Conservation (phyloP, 2,329 filamentous ascomycete genomes). For the Monosporascus sp. region DNA sequence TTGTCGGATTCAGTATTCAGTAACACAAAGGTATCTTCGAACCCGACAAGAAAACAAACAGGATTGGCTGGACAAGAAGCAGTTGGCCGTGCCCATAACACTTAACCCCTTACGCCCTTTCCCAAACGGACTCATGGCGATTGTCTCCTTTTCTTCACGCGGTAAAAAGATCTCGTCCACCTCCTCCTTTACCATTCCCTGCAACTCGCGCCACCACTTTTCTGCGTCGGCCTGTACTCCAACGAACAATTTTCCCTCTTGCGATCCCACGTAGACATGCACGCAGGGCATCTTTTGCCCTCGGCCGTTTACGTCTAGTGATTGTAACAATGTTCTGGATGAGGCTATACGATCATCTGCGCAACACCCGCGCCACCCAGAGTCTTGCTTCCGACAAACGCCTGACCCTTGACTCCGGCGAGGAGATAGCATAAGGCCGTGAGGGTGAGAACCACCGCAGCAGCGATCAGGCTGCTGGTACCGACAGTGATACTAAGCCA, state of each 20-base stretch:
- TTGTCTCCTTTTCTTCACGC: not conserved
- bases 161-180: not conserved
- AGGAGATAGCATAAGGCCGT: slow-evolving; percentile 76
- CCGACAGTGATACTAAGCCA: slow-evolving; percentile 70
- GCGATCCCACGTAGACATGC: not conserved
- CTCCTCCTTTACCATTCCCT: not conserved
- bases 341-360: slow-evolving; percentile 86
- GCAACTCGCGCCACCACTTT: too few species aligned
- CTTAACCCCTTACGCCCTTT: not conserved
- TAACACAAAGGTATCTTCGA: not conserved
- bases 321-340: not conserved
- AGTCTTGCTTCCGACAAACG: slow-evolving; percentile 90
- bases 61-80: not conserved
- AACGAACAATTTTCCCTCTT: not conserved
- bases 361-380: slow-evolving; percentile 89
- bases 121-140: not conserved
- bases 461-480: slow-evolving; percentile 74
- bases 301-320: not conserved
- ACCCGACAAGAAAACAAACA: not conserved
- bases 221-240: not conserved
- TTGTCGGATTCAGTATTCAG: too few species aligned
- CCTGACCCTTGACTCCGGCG: slow-evolving; percentile 77
- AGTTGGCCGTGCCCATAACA: not conserved
- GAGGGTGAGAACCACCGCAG: slow-evolving; percentile 73
- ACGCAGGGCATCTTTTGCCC: not conserved